These are phyloP conservation scores for Euphorbia tirucalli DNA, from an alignment of 345 rosid genomes.

Conservation along the genomic window DNA sequence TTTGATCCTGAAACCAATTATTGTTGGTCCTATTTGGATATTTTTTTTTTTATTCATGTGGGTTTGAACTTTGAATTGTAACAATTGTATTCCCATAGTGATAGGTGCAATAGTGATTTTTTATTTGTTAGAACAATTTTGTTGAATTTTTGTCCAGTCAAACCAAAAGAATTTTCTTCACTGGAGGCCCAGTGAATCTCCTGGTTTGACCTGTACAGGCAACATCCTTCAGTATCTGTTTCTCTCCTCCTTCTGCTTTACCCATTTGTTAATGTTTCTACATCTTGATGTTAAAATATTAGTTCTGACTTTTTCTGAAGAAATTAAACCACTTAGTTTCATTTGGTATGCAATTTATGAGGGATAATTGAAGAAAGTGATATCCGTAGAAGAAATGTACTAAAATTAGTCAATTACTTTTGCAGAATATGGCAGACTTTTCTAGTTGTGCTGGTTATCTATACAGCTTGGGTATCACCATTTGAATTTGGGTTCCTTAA, in stretches of 20 bases:
- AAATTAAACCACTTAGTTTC: neutral
- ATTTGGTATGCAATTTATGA: neutral
- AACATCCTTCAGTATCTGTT: constrained; percentile 12
- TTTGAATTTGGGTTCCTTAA: constrained; percentile 82
- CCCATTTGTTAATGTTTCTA: too few relatives aligned
- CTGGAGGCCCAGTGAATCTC: constrained; percentile 19
- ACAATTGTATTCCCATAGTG: constrained; percentile 14
- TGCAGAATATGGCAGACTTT: constrained; percentile 80
- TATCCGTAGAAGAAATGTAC: neutral
- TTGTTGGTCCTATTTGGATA: neutral
- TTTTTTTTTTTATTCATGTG: constrained; percentile 1
- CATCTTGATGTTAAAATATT: too few relatives aligned
- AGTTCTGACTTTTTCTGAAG: too few relatives aligned
- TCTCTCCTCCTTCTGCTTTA: too few relatives aligned
- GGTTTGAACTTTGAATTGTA: neutral
- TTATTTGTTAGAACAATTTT: constrained; percentile 8
- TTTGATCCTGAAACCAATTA: constrained; percentile 2
- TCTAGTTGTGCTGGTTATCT: constrained; percentile 68
- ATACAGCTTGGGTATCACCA: constrained; percentile 95
- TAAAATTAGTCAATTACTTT: constrained; percentile 12
- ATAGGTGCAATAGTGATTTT: neutral
- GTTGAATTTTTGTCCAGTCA: constrained; percentile 11
- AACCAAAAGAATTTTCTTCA: constrained; percentile 17
- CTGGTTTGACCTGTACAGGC: constrained; percentile 17
- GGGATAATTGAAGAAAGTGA: neutral